A percentile compares a stretch with the other conserved stretches of the same genome.
phyloP scores from a whole-genome alignment of 495 filamentous ascomycete genomes.

The Hyphodiscus hymeniophilus region DNA sequence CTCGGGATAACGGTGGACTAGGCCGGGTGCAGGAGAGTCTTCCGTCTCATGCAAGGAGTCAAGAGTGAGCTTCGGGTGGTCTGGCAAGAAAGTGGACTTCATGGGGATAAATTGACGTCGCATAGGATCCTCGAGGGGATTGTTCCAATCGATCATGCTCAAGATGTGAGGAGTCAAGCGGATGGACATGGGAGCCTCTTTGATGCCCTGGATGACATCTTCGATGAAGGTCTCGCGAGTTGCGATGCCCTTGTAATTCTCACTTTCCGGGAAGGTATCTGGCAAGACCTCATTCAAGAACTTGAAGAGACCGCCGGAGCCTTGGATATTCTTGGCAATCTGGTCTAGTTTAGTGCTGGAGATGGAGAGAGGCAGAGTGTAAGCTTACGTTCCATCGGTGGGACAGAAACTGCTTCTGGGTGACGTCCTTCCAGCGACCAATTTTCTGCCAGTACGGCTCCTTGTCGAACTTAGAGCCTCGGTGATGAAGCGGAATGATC shows the following conservation, averaged over 20 bases:
- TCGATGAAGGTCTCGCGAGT: constrained; percentile 40
- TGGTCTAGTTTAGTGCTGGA: constrained; percentile 2
- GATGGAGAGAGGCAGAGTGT: not conserved
- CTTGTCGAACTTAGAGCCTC: constrained; percentile 1
- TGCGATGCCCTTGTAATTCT: constrained; percentile 25
- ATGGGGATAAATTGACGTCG: constrained; percentile 46
- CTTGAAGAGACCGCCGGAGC: constrained; percentile 26
- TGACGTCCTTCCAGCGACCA: constrained; percentile 32
- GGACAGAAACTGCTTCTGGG: constrained; percentile 34
- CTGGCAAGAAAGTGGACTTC: constrained; percentile 36
- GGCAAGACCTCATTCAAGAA: constrained; percentile 40
- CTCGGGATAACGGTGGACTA: constrained; percentile 52
- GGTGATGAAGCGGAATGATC: not conserved
- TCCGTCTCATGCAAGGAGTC: constrained; percentile 41
- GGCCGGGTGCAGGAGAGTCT: constrained; percentile 37
- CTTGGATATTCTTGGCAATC: constrained; percentile 34
- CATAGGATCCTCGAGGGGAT: constrained; percentile 47
- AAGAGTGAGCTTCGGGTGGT: constrained; percentile 35
- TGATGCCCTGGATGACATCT: constrained; percentile 42
- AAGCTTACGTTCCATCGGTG: constrained; percentile 39
- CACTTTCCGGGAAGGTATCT: constrained; percentile 29
- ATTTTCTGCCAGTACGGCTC: constrained; percentile 35
- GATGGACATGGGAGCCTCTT: constrained; percentile 43
- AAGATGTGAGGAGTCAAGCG: constrained; percentile 47
- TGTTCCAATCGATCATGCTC: constrained; percentile 43